Conservation (phyloP, 2,329 filamentous ascomycete genomes). For the Fusarium sterilihyphosum region DNA sequence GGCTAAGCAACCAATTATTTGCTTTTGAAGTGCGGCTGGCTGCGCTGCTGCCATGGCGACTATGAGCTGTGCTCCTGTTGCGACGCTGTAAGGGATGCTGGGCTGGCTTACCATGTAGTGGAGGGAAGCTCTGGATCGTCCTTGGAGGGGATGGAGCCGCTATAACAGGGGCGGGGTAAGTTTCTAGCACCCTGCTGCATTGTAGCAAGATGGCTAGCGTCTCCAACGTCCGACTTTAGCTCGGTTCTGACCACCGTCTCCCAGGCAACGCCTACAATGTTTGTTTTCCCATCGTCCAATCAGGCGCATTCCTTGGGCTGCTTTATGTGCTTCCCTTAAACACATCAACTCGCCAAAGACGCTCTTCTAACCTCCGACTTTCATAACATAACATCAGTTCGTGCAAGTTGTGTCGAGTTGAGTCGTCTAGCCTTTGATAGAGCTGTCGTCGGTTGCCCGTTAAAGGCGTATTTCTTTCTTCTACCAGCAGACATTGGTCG, state of each 20-base stretch:
- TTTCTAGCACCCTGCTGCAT: constrained; percentile 35
- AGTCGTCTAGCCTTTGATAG: constrained; percentile 38
- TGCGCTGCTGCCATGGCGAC: constrained; percentile 48
- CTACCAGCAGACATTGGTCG: constrained; percentile 31
- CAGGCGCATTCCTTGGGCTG: constrained; percentile 25
- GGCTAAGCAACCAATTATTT: constrained; percentile 36
- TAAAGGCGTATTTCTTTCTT: constrained; percentile 41
- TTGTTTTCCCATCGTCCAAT: constrained; percentile 49
- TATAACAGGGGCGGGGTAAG: constrained; percentile 42
- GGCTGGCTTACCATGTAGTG: constrained; percentile 1
- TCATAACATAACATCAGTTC: constrained; percentile 42
- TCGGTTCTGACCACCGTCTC: constrained; percentile 34
- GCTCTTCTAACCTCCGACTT: constrained; percentile 35
- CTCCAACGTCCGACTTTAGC: constrained; percentile 33
- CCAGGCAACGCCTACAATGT: constrained; percentile 44
- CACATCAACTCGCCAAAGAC: constrained; percentile 44
- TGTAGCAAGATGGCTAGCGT: constrained; percentile 44
- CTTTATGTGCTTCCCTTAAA: constrained; percentile 46
- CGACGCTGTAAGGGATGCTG: constrained; percentile 29
- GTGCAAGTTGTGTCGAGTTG: constrained; percentile 31
- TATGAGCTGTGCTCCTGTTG: constrained; percentile 33
- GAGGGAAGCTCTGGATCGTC: constrained; percentile 30
- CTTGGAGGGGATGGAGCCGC: constrained; percentile 29
- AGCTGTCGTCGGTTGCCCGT: constrained; percentile 33
- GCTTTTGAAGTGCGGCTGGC: constrained; percentile 29